Evolutionary conservation across 345 rosid species (phyloP).

Genomic region (Nephelium lappaceum): DNA sequence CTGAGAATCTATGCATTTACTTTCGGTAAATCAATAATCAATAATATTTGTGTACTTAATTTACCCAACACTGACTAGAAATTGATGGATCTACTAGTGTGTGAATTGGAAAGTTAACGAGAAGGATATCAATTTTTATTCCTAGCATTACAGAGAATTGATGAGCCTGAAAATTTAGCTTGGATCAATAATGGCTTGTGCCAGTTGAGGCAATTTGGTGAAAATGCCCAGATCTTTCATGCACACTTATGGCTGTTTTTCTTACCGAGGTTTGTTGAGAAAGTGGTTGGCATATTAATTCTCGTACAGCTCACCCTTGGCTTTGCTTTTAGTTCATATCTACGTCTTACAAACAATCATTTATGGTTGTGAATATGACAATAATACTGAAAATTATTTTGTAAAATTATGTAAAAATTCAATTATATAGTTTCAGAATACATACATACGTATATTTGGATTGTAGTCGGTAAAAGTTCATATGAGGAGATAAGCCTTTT

Average conservation of each 20-base stretch:
- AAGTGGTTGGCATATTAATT: constrained; percentile 31
- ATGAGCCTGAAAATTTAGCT: constrained; percentile 28
- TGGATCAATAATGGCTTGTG: background rate
- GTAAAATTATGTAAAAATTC: too few species aligned
- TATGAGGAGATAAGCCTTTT: too few species aligned
- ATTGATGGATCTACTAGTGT: background rate
- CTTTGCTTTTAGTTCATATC: background rate
- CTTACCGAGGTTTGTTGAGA: background rate
- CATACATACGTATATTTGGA: too few species aligned
- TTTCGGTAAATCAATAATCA: background rate
- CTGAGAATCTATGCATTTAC: background rate
- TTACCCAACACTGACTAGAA: background rate
- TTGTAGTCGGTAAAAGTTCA: too few species aligned
- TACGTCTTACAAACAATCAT: too few species aligned
- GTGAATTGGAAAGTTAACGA: background rate
- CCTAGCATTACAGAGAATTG: background rate
- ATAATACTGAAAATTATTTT: background rate
- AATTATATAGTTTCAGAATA: too few species aligned
- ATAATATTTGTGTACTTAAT: background rate
- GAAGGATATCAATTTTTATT: background rate
- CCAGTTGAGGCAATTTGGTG: background rate
- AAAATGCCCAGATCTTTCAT: constrained; percentile 11
- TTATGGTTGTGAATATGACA: too few species aligned
- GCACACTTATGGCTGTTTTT: background rate
- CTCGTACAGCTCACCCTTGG: background rate